A percentile compares a stretch with the other conserved stretches of the same genome.
phyloP scores from a whole-genome alignment of 148 eudicot species.

The Pouteria glomerata region DNA sequence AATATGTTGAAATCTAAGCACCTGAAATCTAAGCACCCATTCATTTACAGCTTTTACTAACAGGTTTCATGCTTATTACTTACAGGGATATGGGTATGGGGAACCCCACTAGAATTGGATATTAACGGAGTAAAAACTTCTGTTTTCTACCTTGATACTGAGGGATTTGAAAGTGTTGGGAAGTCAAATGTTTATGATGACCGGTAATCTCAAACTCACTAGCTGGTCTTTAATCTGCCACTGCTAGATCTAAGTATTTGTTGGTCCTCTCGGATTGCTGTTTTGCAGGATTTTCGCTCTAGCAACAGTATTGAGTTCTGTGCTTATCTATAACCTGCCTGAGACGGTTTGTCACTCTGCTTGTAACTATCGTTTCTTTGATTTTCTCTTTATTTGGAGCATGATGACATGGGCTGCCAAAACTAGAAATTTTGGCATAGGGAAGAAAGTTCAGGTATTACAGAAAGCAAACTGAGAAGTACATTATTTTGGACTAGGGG shows the following conservation, averaged over 20 bases:
- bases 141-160: conserved; percentile 93
- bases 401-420: background rate
- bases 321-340: conserved; percentile 91
- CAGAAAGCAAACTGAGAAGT: background rate
- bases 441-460: background rate
- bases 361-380: conserved; percentile 13
- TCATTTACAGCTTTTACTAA: background rate
- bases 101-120: conserved; percentile 74
- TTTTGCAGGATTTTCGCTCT: conserved; percentile 84
- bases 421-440: background rate
- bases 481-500: no score
- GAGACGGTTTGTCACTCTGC: conserved; percentile 81
- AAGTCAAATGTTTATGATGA: conserved; percentile 98
- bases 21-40: conserved; percentile 4
- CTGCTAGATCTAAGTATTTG: conserved; percentile 3
- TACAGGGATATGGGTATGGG: conserved; percentile 98
- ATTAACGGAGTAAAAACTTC: conserved; percentile 78
- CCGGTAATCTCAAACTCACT: conserved; percentile 41
- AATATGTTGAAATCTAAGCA: conserved; percentile 1
- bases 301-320: conserved; percentile 92
- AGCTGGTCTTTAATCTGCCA: conserved; percentile 12
- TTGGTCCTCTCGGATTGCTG: conserved; percentile 13
- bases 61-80: background rate
- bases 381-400: background rate
- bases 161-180: conserved; percentile 98